Evolutionary conservation across 1,284 basidiomycete species (phyloP).

Genomic region (Afroboletus lepidellus): DNA sequence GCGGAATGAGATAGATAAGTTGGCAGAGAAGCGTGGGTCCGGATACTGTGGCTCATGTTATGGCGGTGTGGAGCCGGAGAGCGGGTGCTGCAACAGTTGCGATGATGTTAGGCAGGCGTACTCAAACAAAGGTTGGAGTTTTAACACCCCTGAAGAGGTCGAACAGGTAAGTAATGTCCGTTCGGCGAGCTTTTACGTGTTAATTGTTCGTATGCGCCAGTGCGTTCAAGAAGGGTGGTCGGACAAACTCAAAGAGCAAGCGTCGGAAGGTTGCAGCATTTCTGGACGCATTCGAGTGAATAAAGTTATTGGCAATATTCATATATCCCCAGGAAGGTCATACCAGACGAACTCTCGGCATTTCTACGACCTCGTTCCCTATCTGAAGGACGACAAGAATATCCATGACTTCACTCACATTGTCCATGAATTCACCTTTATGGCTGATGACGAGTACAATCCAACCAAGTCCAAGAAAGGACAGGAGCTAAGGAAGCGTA

Average conservation of each 20-base stretch:
- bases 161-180: conserved; percentile 71
- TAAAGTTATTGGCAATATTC: conserved; percentile 93
- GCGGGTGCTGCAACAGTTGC: conserved; percentile 94
- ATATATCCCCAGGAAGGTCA: conserved; percentile 86
- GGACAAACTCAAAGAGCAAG: conserved; percentile 90
- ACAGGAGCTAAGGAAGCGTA: conserved; percentile 69
- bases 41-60: conserved; percentile 97
- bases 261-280: conserved; percentile 93
- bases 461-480: conserved; percentile 59
- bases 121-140: conserved; percentile 92
- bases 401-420: conserved; percentile 94
- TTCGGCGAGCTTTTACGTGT: not conserved
- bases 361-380: conserved; percentile 93
- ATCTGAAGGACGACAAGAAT: conserved; percentile 84
- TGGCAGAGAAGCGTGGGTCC: conserved; percentile 60
- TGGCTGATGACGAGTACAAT: conserved; percentile 79
- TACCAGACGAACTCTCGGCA: conserved; percentile 87
- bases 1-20: conserved; percentile 82
- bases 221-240: conserved; percentile 95
- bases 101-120: conserved; percentile 94
- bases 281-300: conserved; percentile 91
- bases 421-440: conserved; percentile 82
- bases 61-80: conserved; percentile 79
- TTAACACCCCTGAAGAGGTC: conserved; percentile 85
- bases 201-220: conserved; percentile 41